Evolutionary conservation across 1,284 basidiomycete species (phyloP).

Genomic region (Pseudozyma thailandica): DNA sequence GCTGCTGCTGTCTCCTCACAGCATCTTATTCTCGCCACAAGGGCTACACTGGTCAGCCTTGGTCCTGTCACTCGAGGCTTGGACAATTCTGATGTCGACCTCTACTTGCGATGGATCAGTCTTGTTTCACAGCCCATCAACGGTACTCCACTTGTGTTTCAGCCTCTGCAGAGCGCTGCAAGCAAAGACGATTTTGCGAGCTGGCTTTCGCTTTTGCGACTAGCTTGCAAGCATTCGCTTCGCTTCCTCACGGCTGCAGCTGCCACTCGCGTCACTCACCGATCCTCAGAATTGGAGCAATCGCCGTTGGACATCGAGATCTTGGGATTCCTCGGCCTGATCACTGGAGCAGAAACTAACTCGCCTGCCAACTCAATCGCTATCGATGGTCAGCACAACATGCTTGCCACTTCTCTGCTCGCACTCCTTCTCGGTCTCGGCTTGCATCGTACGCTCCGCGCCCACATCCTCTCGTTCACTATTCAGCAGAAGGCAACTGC

Average conservation of each 20-base stretch:
- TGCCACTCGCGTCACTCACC: background rate
- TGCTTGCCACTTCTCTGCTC: conserved; percentile 23
- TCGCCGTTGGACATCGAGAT: conserved; percentile 21
- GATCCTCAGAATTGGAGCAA: background rate
- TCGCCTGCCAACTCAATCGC: conserved; percentile 24
- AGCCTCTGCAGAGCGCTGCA: conserved; percentile 7
- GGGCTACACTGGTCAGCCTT: conserved; percentile 26
- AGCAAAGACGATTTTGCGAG: background rate
- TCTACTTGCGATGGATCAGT: conserved; percentile 24
- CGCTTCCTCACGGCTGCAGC: conserved; percentile 27
- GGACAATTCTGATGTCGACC: conserved; percentile 10
- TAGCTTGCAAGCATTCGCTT: conserved; percentile 32
- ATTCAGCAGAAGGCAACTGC: conserved; percentile 29
- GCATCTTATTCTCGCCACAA: conserved; percentile 19
- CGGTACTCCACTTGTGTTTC: conserved; percentile 22
- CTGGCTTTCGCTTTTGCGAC: conserved; percentile 25
- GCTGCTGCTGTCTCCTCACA: background rate
- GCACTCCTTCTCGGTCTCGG: conserved; percentile 28
- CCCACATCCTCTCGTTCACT: conserved; percentile 34
- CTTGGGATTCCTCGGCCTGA: conserved; percentile 27
- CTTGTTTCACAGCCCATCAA: conserved; percentile 21
- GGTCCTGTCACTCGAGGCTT: conserved; percentile 19
- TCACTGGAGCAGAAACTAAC: conserved; percentile 16
- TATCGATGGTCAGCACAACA: background rate
- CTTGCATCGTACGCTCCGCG: conserved; percentile 38